phyloP scores from a whole-genome alignment of 2,329 filamentous ascomycete genomes.

The Byssothecium circinans region DNA sequence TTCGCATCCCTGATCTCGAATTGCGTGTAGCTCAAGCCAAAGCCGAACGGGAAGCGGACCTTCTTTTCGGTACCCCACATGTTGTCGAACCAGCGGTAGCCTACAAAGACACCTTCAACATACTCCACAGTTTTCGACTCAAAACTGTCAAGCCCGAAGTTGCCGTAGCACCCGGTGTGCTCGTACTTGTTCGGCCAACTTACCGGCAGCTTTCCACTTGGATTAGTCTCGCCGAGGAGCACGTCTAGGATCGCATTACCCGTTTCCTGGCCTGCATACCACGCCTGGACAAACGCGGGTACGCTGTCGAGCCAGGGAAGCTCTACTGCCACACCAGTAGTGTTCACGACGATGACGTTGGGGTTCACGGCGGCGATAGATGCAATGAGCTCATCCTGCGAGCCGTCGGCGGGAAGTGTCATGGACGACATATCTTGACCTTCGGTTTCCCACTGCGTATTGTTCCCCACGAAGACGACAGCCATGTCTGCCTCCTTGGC shows the following conservation, averaged over 20 bases:
- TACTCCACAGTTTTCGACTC: constrained; percentile 52
- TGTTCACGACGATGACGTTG: constrained; percentile 67
- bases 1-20: constrained; percentile 46
- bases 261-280: constrained; percentile 69
- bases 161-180: constrained; percentile 55
- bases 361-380: constrained; percentile 59
- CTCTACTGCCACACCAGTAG: constrained; percentile 68
- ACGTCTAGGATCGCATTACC: constrained; percentile 65
- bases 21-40: constrained; percentile 63
- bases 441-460: constrained; percentile 42
- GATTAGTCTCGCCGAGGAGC: constrained; percentile 64
- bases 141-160: constrained; percentile 68
- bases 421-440: constrained; percentile 21
- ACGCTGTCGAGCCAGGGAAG: constrained; percentile 68
- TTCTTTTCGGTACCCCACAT: constrained; percentile 51
- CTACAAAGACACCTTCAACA: constrained; percentile 23
- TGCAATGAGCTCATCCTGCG: constrained; percentile 59
- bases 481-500: constrained; percentile 60
- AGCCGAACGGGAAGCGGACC: constrained; percentile 65
- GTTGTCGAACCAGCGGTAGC: constrained; percentile 43
- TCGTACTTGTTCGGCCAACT: constrained; percentile 66
- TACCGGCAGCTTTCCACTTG: constrained; percentile 63
- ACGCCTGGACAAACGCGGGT: constrained; percentile 67
- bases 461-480: constrained; percentile 66
- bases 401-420: constrained; percentile 50